Percentiles rank a stretch among this genome's conserved stretches.
phyloP scores from a whole-genome alignment of 345 rosid species.

The Pelargonium nanum region DNA sequence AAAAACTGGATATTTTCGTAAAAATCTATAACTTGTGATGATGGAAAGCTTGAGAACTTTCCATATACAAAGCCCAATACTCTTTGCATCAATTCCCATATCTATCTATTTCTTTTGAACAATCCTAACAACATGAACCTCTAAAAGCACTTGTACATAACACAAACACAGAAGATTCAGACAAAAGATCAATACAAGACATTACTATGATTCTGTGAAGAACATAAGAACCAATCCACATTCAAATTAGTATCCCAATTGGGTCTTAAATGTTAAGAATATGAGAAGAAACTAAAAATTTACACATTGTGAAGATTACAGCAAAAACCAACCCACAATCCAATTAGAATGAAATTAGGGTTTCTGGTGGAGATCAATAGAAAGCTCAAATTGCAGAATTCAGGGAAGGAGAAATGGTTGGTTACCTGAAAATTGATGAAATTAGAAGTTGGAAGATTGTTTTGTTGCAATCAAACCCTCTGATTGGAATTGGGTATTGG shows the following conservation, averaged over 20 bases:
- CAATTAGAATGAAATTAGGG: not conserved
- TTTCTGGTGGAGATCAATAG: too few species aligned
- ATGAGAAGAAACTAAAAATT: not conserved
- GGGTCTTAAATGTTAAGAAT: not conserved
- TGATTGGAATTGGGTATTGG: not conserved
- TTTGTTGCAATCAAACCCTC: not conserved
- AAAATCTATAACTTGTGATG: constrained; percentile 17
- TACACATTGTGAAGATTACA: too few species aligned
- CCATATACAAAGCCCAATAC: constrained; percentile 29
- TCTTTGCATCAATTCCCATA: constrained; percentile 38
- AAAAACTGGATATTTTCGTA: constrained; percentile 34
- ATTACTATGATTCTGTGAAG: too few species aligned
- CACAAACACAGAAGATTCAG: not conserved
- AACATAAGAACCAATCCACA: not conserved
- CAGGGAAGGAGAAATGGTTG: not conserved
- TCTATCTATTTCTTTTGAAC: not conserved
- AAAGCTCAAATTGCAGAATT: too few species aligned
- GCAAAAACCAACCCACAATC: not conserved
- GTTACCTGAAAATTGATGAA: not conserved
- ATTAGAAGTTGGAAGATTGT: too few species aligned
- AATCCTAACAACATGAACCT: not conserved
- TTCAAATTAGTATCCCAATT: not conserved
- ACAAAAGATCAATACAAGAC: too few species aligned
- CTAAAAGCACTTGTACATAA: not conserved
- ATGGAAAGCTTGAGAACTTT: constrained; percentile 29